phyloP scores from a whole-genome alignment of 2,329 filamentous ascomycete species.

The Tolypocladium paradoxum region DNA sequence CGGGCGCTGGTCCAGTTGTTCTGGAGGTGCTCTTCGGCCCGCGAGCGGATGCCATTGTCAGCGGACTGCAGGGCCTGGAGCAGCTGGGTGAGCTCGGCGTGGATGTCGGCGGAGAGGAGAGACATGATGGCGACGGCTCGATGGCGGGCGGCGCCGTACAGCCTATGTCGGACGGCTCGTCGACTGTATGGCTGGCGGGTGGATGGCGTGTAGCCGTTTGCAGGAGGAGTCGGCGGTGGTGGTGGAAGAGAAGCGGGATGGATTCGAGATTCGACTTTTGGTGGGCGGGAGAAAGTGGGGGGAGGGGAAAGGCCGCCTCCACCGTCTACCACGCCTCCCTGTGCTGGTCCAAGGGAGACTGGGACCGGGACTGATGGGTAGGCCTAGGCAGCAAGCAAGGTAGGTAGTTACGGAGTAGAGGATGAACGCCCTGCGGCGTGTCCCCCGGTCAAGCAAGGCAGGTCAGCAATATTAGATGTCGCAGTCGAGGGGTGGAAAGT shows the following conservation, averaged over 20 bases:
- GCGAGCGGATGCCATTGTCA: constrained; percentile 75
- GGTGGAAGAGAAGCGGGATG: constrained; percentile 5
- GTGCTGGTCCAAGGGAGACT: not conserved
- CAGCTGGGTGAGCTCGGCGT: constrained; percentile 74
- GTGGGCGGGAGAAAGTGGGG: constrained; percentile 14
- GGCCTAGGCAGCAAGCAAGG: not conserved
- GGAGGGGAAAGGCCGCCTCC: constrained; percentile 8
- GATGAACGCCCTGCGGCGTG: not conserved
- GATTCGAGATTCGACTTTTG: constrained; percentile 8
- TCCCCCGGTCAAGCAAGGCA: no score
- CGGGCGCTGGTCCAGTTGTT: constrained; percentile 76
- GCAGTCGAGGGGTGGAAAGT: not conserved
- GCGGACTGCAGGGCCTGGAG: constrained; percentile 79
- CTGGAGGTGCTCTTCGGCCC: constrained; percentile 83
- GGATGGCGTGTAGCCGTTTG: constrained; percentile 2
- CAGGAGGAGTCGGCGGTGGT: constrained; percentile 2
- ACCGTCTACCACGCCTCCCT: not conserved
- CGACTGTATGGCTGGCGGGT: constrained; percentile 2
- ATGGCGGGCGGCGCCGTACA: constrained; percentile 11
- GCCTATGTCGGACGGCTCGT: constrained; percentile 6
- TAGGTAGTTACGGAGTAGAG: not conserved
- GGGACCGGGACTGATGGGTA: not conserved
- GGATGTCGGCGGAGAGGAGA: constrained; percentile 72
- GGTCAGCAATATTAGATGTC: no score
- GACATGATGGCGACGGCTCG: constrained; percentile 46